Conservation (phyloP, 345 rosid genomes). For the Camelina laxa region DNA sequence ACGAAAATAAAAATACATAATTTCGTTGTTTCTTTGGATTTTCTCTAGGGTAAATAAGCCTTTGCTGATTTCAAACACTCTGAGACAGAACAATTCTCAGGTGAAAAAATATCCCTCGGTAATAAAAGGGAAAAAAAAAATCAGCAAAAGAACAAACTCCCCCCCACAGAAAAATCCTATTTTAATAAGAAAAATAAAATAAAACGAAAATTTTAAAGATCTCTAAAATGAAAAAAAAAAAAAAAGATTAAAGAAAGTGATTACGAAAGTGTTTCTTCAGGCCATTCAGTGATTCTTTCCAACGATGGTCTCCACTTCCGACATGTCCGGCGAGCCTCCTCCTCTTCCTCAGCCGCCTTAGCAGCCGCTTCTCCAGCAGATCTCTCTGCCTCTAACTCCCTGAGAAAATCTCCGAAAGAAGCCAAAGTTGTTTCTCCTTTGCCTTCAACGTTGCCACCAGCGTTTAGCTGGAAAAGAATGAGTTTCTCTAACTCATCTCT, state of each 20-base stretch:
- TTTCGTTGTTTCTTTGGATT: conserved; percentile 32
- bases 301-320: conserved; percentile 73
- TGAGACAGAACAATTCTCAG: conserved; percentile 39
- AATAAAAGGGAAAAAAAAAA: conserved; percentile 18
- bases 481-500: conserved; percentile 56
- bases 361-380: conserved; percentile 45
- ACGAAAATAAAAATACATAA: conserved; percentile 40
- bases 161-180: conserved; percentile 19
- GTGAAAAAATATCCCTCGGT: conserved; percentile 36
- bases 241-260: conserved; percentile 13
- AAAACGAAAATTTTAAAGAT: conserved; percentile 2
- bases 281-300: conserved; percentile 62
- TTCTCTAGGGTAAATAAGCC: conserved; percentile 28
- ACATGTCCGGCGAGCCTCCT: conserved; percentile 42
- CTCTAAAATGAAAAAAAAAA: conserved; percentile 5
- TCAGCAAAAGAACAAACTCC: conserved; percentile 35
- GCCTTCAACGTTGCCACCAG: conserved; percentile 31
- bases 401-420: conserved; percentile 48
- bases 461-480: conserved; percentile 46
- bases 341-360: conserved; percentile 37
- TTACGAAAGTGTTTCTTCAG: conserved; percentile 45
- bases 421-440: conserved; percentile 48
- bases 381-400: conserved; percentile 50
- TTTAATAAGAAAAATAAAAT: conserved; percentile 17
- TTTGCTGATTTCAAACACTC: conserved; percentile 35